Evolutionary conservation across 441 rosid genomes (phyloP).

Genomic region (Aquilaria agallochum): DNA sequence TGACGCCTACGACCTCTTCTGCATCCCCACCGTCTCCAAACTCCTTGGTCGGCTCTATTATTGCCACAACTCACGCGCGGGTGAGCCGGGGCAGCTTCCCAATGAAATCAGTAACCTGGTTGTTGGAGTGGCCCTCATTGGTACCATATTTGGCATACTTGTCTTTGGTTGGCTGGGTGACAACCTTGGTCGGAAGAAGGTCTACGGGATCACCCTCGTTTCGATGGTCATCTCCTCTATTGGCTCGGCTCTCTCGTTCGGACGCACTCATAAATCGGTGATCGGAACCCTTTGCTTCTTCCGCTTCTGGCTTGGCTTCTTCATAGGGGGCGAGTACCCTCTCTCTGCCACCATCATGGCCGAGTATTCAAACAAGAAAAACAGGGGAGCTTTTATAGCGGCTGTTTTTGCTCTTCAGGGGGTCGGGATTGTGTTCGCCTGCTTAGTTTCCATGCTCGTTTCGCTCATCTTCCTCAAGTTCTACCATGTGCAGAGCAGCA

Average conservation of each 20-base stretch:
- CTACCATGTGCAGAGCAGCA: conserved; percentile 19
- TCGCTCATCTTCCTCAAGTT: too few relatives aligned
- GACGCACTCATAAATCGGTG: conserved; percentile 32
- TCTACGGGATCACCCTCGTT: conserved; percentile 51
- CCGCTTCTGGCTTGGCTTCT: conserved; percentile 24
- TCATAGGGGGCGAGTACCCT: conserved; percentile 74
- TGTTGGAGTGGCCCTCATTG: conserved; percentile 51
- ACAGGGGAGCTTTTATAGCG: conserved; percentile 56
- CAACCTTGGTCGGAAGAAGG: conserved; percentile 13
- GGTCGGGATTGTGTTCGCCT: conserved; percentile 22
- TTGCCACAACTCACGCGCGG: conserved; percentile 12
- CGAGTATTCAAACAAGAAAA: conserved; percentile 17
- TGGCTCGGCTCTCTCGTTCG: conserved; percentile 58
- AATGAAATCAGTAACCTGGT: conserved; percentile 31
- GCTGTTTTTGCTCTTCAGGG: conserved; percentile 78
- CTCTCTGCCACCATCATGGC: conserved; percentile 68
- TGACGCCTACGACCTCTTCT: conserved; percentile 66
- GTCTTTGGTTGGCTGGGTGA: conserved; percentile 66
- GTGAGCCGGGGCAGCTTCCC: conserved; percentile 42
- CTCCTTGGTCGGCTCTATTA: conserved; percentile 65
- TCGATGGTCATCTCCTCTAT: conserved; percentile 52
- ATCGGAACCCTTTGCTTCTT: conserved; percentile 52
- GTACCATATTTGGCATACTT: conserved; percentile 49
- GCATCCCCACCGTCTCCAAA: conserved; percentile 46
- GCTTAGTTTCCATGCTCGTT: too few relatives aligned